Percentiles rank a stretch among this genome's conserved stretches.
Evolutionary conservation across 192 early-diverging fungal genomes (phyloP).

Genomic region (Coemansia sp.): DNA sequence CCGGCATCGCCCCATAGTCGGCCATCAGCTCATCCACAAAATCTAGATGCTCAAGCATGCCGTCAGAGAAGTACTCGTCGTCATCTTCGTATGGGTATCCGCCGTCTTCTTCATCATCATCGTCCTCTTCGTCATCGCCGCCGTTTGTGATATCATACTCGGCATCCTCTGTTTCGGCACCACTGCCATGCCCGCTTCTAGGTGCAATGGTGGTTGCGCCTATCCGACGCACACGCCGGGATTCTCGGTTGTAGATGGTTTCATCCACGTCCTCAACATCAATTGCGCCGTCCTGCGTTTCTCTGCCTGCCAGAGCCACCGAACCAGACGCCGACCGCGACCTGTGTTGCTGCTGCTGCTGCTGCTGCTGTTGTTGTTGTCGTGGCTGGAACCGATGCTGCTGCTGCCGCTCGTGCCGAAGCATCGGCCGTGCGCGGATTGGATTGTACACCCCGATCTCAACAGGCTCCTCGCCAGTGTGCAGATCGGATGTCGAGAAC

Average conservation of each 20-base stretch:
- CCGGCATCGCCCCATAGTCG: slow-evolving; percentile 12
- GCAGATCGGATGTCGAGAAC: slow-evolving; percentile 7
- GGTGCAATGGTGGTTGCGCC: neutral
- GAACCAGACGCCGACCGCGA: neutral
- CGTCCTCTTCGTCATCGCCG: slow-evolving; percentile 12
- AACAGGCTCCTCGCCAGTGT: slow-evolving; percentile 45
- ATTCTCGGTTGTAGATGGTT: slow-evolving; percentile 3
- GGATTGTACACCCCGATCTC: slow-evolving; percentile 41
- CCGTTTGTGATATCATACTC: slow-evolving; percentile 8
- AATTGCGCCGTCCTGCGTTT: slow-evolving; percentile 37
- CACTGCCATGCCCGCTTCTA: neutral
- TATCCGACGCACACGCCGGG: neutral
- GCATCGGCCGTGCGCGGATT: slow-evolving; percentile 41
- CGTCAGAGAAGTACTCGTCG: neutral
- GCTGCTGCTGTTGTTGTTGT: neutral
- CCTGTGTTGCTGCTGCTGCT: slow-evolving; percentile 1
- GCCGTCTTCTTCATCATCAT: slow-evolving; percentile 2
- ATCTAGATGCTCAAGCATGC: neutral
- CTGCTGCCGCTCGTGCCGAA: slow-evolving; percentile 30
- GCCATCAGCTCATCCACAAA: neutral
- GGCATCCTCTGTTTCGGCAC: neutral
- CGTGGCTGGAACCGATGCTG: slow-evolving; percentile 14
- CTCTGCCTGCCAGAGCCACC: slow-evolving; percentile 13
- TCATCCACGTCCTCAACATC: slow-evolving; percentile 47
- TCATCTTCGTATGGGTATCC: slow-evolving; percentile 2